Evolutionary conservation across 768 basidiomycete species (phyloP).

Genomic region (Naematelia aurantialba): DNA sequence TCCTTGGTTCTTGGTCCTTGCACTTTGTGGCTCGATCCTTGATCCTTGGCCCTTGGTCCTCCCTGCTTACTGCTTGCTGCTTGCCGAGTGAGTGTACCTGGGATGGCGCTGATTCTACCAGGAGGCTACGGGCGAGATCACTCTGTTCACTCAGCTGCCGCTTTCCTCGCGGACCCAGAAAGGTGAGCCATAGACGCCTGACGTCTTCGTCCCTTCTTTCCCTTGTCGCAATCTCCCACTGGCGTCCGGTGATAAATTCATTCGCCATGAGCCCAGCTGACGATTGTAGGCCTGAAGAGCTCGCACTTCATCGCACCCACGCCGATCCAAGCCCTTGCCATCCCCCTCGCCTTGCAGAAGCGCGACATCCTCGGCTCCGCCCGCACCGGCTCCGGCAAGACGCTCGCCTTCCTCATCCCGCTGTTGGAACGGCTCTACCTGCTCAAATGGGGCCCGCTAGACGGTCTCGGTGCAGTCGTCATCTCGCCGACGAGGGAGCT

Average conservation of each 20-base stretch:
- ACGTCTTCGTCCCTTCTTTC: too few relatives aligned
- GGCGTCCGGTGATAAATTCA: too few relatives aligned
- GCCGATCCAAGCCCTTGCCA: slow-evolving; percentile 64
- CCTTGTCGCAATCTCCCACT: too few relatives aligned
- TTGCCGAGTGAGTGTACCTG: too few relatives aligned
- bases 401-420: slow-evolving; percentile 68
- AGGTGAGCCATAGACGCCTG: slow-evolving; percentile 53
- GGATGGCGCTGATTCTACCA: slow-evolving; percentile 47
- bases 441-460: slow-evolving; percentile 67
- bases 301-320: slow-evolving; percentile 83
- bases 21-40: too few relatives aligned
- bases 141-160: slow-evolving; percentile 68
- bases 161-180: slow-evolving; percentile 71
- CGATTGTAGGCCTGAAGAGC: slow-evolving; percentile 69
- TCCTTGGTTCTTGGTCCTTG: background rate
- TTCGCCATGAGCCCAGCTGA: background rate
- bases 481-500: slow-evolving; percentile 92
- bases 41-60: too few relatives aligned
- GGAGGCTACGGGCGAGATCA: slow-evolving; percentile 58
- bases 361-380: slow-evolving; percentile 68
- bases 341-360: slow-evolving; percentile 62
- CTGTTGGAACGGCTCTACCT: slow-evolving; percentile 64
- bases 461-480: slow-evolving; percentile 79
- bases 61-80: too few relatives aligned
- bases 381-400: slow-evolving; percentile 70